Base-by-base conservation (phyloP, 1,284 basidiomycete genomes). In the Trichosporon inkin region DNA sequence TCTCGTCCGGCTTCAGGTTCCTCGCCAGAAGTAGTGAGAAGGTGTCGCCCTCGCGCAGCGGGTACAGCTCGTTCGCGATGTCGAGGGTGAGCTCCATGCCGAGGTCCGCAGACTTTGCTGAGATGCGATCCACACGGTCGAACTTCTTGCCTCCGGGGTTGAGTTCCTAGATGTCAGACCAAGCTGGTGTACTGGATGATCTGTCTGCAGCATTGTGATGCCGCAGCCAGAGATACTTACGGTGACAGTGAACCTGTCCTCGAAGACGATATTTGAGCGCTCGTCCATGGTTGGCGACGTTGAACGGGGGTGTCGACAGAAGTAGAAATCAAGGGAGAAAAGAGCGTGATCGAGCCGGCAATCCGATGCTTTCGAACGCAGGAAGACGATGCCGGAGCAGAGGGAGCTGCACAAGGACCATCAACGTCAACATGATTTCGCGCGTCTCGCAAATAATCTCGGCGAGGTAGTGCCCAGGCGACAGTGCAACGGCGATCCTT, bases 51-150 rank as follows among this genome's bases (percentile, higher is more conserved):
- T 80, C 71, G 62, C 83, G 69, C 51, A 97, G 80, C 40, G 87
- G 85, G 72, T 91, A 90, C 11, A 98, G 82, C 75, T 95, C 92
- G 71, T 86, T 82, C 72, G 95, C 94, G 79, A 92, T 92, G 78
- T 96, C 93, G 58, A 96, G 82, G 24, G 89, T 90, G 67, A 96
- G 81, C 66, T 88, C 84, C 90, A 96, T 94, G 70, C 88, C 86
- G 70, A 90, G 88, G 79, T 91, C 92, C 80, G 88, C 86, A 14
- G 90, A 92, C 66, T 85, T 84, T 41, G 87, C 90, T 71, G 86
- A 86, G 57, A 96, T 82, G 44, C 92, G 87, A 35, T 92, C 94
- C 34, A 96, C 92, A 91, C 65, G 56, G 44, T 66, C 64, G 17
- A 66, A 66, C 53, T 62, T 97, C 81, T 90, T 96, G 57, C 96